These are phyloP conservation scores for Lotmaria passim DNA, from an alignment of 208 protist genomes.

Conservation along the genomic window DNA sequence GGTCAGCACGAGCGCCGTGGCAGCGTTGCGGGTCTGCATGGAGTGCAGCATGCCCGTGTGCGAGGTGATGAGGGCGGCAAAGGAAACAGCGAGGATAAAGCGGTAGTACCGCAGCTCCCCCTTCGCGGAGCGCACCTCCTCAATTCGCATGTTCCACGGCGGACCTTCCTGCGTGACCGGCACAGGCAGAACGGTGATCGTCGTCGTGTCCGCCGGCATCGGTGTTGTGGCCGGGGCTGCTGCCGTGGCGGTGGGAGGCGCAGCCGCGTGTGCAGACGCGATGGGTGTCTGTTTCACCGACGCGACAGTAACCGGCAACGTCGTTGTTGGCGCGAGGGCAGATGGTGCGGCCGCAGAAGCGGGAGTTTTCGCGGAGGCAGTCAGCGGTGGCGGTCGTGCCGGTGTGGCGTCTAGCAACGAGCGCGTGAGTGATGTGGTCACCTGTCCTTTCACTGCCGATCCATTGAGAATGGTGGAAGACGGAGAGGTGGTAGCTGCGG, in stretches of 20 bases:
- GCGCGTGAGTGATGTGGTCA: background rate
- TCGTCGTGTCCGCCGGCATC: background rate
- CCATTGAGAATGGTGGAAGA: background rate
- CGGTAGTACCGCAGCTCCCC: constrained; percentile 65
- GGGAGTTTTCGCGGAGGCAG: background rate
- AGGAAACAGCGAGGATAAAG: constrained; percentile 59
- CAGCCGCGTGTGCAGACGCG: background rate
- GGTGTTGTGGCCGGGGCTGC: background rate
- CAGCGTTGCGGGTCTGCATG: constrained; percentile 62
- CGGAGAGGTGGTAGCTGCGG: background rate
- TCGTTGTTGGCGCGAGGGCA: background rate
- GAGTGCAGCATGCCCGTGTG: constrained; percentile 53
- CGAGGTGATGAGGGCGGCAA: constrained; percentile 54
- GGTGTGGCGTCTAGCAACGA: background rate
- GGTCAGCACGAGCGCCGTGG: constrained; percentile 64
- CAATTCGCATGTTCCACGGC: constrained; percentile 58
- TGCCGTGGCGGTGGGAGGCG: background rate
- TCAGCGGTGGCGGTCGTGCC: background rate
- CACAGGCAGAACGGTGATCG: background rate
- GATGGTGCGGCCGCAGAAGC: background rate
- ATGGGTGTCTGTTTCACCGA: no score
- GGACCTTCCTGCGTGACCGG: constrained; percentile 36
- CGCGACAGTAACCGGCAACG: background rate
- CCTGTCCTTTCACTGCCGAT: background rate
- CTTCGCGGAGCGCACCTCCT: constrained; percentile 58